These are phyloP conservation scores for Daldinia concentrica DNA, from an alignment of 495 filamentous ascomycete species.

Conservation along the genomic window DNA sequence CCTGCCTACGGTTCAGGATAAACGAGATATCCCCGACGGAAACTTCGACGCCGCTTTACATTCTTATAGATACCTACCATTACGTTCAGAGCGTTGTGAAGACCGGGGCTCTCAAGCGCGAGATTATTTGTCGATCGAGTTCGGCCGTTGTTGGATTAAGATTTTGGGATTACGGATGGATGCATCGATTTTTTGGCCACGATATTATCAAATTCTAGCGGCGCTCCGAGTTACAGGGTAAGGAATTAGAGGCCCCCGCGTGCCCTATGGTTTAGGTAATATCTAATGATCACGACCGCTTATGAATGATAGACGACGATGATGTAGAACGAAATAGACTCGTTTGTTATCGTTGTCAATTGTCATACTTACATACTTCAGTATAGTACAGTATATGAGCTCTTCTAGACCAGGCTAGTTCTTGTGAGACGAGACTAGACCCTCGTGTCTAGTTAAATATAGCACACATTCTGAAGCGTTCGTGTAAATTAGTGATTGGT, in stretches of 20 bases:
- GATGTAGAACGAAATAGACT: constrained; percentile 43
- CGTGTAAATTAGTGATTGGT: background rate
- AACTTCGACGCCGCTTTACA: constrained; percentile 3
- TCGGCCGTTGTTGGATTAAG: constrained; percentile 1
- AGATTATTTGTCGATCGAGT: constrained; percentile 16
- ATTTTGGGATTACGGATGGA: constrained; percentile 11
- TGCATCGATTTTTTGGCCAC: constrained; percentile 12
- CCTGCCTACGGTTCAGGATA: constrained; percentile 1
- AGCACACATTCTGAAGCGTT: background rate
- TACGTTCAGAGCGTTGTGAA: constrained; percentile 4
- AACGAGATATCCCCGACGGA: constrained; percentile 1
- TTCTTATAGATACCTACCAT: constrained; percentile 12
- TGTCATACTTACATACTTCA: background rate
- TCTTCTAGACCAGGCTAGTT: background rate
- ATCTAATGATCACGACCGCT: constrained; percentile 45
- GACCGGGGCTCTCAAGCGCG: constrained; percentile 10
- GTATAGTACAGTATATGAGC: background rate
- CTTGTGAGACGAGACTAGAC: background rate
- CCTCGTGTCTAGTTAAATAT: background rate
- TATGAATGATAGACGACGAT: constrained; percentile 48
- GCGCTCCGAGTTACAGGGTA: background rate
- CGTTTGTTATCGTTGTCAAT: constrained; percentile 41
- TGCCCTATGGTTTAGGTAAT: constrained; percentile 22
- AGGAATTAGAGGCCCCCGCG: background rate
- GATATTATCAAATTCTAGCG: background rate